Evolutionary conservation across 1,284 basidiomycete species (phyloP), one percentile per base, ranked within the genome.

Genomic region (Vanrija pseudolonga): DNA sequence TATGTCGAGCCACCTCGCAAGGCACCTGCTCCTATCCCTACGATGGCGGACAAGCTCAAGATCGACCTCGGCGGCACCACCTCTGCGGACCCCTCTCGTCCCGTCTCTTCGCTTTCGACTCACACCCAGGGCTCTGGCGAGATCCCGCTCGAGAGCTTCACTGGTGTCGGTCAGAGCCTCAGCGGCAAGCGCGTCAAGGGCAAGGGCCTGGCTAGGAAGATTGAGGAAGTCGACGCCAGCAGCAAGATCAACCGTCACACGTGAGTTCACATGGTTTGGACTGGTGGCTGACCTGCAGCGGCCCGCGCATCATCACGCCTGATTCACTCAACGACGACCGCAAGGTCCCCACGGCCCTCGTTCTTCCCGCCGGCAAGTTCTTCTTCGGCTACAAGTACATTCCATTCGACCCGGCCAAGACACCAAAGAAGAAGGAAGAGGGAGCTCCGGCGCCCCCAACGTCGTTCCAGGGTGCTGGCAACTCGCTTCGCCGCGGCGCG

Each of bases 1-100:
- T 85, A 85, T 63, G 89, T 95, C 20, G 96, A 98, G 73, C 96
- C 95, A 0, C 86, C 90, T 61, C 84, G 88, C 40, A 87, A 88
- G 6, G 89, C 89, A 51, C 83, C 88, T 2, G 83, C 85, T 2
- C 86, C 93, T 2, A 85, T 87, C 9, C 77, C 89, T 9, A 98
- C 94, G 2, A 98, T 99, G 95, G 94, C 95, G 0, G 89, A 89
- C 50, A 98, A 97, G 77, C 83, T 98, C 53, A 93, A 93, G 73
- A 98, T 99, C 59, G 92, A 98, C 69, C 78, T 93, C 22, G 85
- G 86, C 60, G 86, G 85, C 2, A 85, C 87, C 11, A 89, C 88
- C 12, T 70, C 71, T 12, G 71, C 71, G 3, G 87, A 87, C 14
- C 89, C 87, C 2, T 90, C 88, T 23, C 80, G 90, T 18, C 89